These are phyloP conservation scores for Ilex aquifolium DNA, from an alignment of 257 asterid genomes.

Conservation along the genomic window DNA sequence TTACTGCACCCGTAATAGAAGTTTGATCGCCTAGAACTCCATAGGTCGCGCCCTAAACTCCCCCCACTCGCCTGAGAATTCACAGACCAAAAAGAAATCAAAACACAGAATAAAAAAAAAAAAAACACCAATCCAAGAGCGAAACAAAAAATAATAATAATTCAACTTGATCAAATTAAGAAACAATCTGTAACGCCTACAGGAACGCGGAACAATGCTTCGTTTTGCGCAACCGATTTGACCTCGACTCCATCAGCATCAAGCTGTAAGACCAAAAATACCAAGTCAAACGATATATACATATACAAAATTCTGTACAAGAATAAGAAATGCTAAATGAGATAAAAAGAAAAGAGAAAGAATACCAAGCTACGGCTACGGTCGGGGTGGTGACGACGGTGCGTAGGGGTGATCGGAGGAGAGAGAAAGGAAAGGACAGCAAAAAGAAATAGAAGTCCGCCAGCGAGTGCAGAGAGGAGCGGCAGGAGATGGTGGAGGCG, in stretches of 20 bases:
- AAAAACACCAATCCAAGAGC: not conserved
- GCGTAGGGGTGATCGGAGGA: slow-evolving; percentile 29
- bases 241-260: slow-evolving; percentile 11
- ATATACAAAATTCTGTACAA: not conserved
- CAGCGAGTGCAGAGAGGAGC: slow-evolving; percentile 35
- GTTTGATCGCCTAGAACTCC: slow-evolving; percentile 46
- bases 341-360: not conserved
- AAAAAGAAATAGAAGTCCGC: slow-evolving; percentile 31
- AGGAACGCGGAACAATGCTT: slow-evolving; percentile 43
- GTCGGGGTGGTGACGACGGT: slow-evolving; percentile 15
- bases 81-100: slow-evolving; percentile 2
- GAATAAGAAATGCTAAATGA: too few relatives aligned
- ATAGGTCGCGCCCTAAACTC: slow-evolving; percentile 31
- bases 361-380: slow-evolving; percentile 12
- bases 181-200: slow-evolving; percentile 25
- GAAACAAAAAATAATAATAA: not conserved
- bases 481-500: slow-evolving; percentile 36
- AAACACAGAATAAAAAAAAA: not conserved
- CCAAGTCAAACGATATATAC: not conserved
- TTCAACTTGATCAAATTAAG: not conserved
- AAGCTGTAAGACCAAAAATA: slow-evolving; percentile 22
- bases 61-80: slow-evolving; percentile 46
- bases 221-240: slow-evolving; percentile 28
- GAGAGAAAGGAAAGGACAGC: slow-evolving; percentile 36
- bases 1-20: slow-evolving; percentile 57